These are phyloP conservation scores for Mortierella sp. DNA, from an alignment of 371 early-diverging fungal genomes.

Conservation along the genomic window DNA sequence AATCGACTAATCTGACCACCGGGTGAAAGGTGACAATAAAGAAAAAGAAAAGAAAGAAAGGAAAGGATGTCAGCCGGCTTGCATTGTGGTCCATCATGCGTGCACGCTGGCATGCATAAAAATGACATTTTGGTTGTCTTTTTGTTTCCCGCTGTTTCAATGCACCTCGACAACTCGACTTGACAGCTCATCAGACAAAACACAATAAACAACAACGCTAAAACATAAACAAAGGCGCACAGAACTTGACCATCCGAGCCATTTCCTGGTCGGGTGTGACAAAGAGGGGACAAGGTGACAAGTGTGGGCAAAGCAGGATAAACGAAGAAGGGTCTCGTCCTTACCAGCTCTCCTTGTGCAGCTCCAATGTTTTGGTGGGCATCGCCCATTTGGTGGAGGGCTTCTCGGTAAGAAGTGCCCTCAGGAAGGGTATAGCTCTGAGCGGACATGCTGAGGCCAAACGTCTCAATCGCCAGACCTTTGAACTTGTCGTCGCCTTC, in stretches of 20 bases:
- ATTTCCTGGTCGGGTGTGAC: not conserved
- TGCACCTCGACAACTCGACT: not conserved
- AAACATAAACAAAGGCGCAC: conserved; percentile 4
- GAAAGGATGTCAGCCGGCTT: conserved; percentile 5
- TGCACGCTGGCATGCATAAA: not conserved
- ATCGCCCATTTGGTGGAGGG: conserved; percentile 65
- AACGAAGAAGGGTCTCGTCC: not conserved
- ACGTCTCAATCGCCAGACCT: conserved; percentile 67
- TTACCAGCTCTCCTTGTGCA: conserved; percentile 66
- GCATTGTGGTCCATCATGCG: conserved; percentile 7
- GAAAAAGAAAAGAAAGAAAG: not conserved
- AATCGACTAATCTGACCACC: conserved; percentile 29
- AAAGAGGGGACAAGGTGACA: not conserved
- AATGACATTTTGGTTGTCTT: not conserved
- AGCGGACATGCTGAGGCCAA: conserved; percentile 71
- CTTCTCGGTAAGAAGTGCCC: conserved; percentile 69
- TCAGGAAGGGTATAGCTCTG: conserved; percentile 69
- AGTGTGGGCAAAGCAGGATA: conserved; percentile 44
- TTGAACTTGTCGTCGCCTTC: conserved; percentile 74
- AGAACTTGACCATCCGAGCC: not conserved
- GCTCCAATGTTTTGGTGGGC: conserved; percentile 72
- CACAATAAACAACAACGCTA: not conserved
- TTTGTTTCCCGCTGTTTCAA: not conserved
- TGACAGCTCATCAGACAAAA: not conserved
- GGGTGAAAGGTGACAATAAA: not conserved